Conservation (phyloP, 1,139 yeast species). For the Hemisphaericaspora xylofermentans region DNA sequence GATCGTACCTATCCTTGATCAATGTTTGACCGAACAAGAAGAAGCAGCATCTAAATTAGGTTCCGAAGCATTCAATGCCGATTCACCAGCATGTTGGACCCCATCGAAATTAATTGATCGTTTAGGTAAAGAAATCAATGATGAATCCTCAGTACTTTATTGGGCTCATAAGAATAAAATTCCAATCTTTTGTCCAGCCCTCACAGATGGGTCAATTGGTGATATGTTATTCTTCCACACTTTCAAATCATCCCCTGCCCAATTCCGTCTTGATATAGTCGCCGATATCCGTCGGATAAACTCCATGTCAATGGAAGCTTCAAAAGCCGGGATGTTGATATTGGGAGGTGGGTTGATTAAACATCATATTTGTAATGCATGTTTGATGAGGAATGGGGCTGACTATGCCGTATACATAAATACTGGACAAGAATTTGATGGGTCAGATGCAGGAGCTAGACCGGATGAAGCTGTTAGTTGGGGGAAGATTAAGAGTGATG, state of each 20-base stretch:
- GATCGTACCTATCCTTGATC: constrained; percentile 92
- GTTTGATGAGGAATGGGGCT: constrained; percentile 98
- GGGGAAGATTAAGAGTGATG: constrained; percentile 98
- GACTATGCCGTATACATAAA: constrained; percentile 96
- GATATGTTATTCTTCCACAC: constrained; percentile 99
- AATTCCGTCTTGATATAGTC: constrained; percentile 86
- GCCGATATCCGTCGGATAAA: constrained; percentile 89
- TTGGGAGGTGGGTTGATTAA: constrained; percentile 96
- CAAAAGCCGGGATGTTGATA: constrained; percentile 90
- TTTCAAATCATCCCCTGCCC: constrained; percentile 88
- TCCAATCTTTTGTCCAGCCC: constrained; percentile 95
- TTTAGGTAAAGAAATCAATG: constrained; percentile 90
- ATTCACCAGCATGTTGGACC: constrained; percentile 67
- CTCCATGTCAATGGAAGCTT: constrained; percentile 94
- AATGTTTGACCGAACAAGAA: constrained; percentile 86
- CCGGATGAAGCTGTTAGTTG: constrained; percentile 98
- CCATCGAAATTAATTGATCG: constrained; percentile 92
- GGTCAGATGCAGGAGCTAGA: constrained; percentile 98
- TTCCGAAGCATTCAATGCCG: constrained; percentile 51
- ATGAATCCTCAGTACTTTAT: constrained; percentile 89
- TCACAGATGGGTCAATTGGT: constrained; percentile 97
- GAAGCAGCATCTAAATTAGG: constrained; percentile 60
- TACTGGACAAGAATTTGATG: constrained; percentile 98
- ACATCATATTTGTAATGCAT: constrained; percentile 97
- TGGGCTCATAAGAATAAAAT: constrained; percentile 98